Evolutionary conservation across 192 early-diverging fungal genomes (phyloP), one percentile per base, ranked within the genome.

Genomic region (Geranomyces michiganensis): DNA sequence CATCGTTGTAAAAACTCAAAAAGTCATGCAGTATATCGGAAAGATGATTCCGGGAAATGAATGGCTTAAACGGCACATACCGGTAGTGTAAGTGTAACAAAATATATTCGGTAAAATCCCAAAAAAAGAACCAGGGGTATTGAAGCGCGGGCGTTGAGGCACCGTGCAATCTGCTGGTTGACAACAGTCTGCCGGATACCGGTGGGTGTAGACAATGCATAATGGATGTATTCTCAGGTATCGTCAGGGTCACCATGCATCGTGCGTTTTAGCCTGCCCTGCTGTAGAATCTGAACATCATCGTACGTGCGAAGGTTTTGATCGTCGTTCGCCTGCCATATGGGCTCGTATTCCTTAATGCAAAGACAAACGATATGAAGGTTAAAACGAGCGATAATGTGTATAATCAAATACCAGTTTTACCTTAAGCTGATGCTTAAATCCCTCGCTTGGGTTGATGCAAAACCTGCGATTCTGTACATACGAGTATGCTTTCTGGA

Each of bases 401-500:
- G 31, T 27, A 22, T 62, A 68, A 61, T 29, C 36, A 26, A 68
- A 55, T 51, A 32, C 67, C 30, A 22, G 45, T 55, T 29, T 9
- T 27, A 90, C 92, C 84, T 90, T 89, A 43, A 94, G 80, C 67
- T 94, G 92, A 64, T 81, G 84, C 77, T 92, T 93, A 72, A 92
- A 93, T 3, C 82, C 88, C 49, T 92, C 90, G 65, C 89, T 88
- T 15, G 92, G 92, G 70, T 91, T 91, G 78, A 94, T 91, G 73
- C 95, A 97, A 72, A 94, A 91, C 62, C 95, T 66, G 51, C 87
- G 84, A 65, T 90, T 91, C 75, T 96, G 95, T 22, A 97, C 92
- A 82, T 85, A 93, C 43, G 86, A 82, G 70, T 90, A 93, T 1
- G 93, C 92, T 21, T 88, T 80, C 26, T 80, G 68, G 60, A 90